Percentiles rank a stretch among this genome's conserved stretches.
Conservation (phyloP, 805 yeast genomes). For the Pichia deserticola region DNA sequence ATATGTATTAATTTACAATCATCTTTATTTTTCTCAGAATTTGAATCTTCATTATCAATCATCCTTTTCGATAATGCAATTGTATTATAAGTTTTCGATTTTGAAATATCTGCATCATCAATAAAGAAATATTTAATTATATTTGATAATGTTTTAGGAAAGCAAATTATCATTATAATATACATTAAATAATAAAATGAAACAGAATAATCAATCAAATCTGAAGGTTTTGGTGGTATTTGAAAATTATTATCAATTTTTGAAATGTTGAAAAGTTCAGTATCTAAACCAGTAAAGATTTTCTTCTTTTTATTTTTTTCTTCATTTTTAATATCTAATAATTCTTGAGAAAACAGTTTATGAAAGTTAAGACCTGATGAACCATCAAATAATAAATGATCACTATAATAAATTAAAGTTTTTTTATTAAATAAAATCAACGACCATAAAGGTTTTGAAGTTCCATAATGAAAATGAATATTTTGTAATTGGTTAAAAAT, state of each 20-base stretch:
- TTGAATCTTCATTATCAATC: not conserved
- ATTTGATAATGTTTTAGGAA: conserved; percentile 3
- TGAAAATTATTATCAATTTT: not conserved
- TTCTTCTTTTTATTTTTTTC: not conserved
- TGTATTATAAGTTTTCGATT: conserved; percentile 4
- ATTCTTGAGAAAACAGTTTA: conserved; percentile 15
- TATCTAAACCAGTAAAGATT: not conserved
- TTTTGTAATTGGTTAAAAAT: conserved; percentile 6
- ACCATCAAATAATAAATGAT: conserved; percentile 32
- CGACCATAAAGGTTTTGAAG: conserved; percentile 15
- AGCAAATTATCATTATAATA: conserved; percentile 5
- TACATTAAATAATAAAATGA: conserved; percentile 5
- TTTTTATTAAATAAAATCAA: conserved; percentile 11
- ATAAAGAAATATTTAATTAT: conserved; percentile 8
- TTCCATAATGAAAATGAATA: conserved; percentile 7
- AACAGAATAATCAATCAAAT: conserved; percentile 11
- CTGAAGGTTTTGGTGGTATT: conserved; percentile 10
- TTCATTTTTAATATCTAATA: not conserved
- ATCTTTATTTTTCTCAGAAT: conserved; percentile 1
- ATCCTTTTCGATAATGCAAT: conserved; percentile 3
- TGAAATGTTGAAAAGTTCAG: conserved; percentile 3
- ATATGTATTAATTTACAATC: conserved; percentile 6
- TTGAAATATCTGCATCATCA: conserved; percentile 6
- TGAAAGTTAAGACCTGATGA: conserved; percentile 27
- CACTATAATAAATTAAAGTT: conserved; percentile 17